These are phyloP conservation scores for Microthyrium microscopicum DNA, from an alignment of 2,329 filamentous ascomycete species.

Conservation along the genomic window DNA sequence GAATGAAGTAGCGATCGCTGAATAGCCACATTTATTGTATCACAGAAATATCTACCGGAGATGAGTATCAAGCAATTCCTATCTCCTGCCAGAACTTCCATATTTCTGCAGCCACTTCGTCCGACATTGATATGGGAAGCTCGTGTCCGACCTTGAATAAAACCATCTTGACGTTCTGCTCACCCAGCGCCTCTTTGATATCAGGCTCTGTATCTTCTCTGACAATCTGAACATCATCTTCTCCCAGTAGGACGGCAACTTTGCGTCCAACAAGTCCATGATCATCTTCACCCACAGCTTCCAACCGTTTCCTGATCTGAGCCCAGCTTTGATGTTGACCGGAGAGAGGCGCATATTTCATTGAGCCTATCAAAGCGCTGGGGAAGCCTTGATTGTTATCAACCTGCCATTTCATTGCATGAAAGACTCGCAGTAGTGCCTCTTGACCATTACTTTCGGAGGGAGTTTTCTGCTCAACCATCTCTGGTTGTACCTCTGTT, in stretches of 20 bases:
- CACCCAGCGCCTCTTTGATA: conserved; percentile 38
- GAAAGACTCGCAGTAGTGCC: conserved; percentile 41
- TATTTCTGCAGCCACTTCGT: conserved; percentile 40
- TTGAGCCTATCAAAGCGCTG: conserved; percentile 51
- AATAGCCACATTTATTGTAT: too few relatives aligned
- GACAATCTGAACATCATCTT: conserved; percentile 48
- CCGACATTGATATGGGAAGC: conserved; percentile 44
- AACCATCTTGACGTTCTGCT: conserved; percentile 38
- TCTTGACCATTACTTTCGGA: too few relatives aligned
- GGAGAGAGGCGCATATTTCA: conserved; percentile 54
- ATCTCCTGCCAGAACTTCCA: conserved; percentile 21
- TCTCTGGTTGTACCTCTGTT: too few relatives aligned
- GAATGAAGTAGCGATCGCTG: too few relatives aligned
- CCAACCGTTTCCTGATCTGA: conserved; percentile 34
- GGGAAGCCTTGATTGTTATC: conserved; percentile 50
- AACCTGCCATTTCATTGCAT: conserved; percentile 55
- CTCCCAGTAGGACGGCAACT: conserved; percentile 49
- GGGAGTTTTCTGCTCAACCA: not conserved
- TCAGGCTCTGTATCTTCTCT: conserved; percentile 48
- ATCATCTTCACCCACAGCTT: conserved; percentile 21
- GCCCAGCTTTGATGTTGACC: conserved; percentile 46
- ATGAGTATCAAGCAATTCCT: too few relatives aligned
- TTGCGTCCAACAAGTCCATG: conserved; percentile 28
- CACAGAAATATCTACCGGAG: too few relatives aligned
- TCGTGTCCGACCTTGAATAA: conserved; percentile 52